phyloP scores from a whole-genome alignment of 352 stramenopile species.

The Globisporangium apiculatum region DNA sequence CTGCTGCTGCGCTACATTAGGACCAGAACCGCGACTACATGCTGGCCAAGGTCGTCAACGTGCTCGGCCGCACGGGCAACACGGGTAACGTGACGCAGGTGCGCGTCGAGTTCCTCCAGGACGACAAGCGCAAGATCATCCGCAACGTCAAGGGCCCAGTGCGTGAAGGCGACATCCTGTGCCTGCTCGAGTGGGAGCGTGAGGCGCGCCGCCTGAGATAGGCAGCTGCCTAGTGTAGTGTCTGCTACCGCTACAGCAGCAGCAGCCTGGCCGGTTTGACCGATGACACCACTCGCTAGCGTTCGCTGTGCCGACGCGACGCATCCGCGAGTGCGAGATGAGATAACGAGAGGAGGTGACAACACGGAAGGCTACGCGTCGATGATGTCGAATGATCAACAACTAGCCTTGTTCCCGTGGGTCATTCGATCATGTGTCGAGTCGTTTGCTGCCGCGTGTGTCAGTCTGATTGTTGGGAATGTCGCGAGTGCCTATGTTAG shows the following conservation, averaged over 20 bases:
- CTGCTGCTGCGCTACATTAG: constrained; percentile 16
- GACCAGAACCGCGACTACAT: constrained; percentile 91
- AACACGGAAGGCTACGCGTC: neutral
- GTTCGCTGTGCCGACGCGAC: neutral
- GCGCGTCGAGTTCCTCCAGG: constrained; percentile 99
- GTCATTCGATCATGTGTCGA: too few species aligned
- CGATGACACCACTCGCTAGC: neutral
- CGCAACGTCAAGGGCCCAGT: constrained; percentile 99
- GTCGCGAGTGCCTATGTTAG: too few species aligned
- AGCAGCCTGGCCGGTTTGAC: neutral
- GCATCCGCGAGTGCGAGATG: neutral
- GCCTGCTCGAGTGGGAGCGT: constrained; percentile 99
- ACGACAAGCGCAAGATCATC: constrained; percentile 98
- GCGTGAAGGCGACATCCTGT: constrained; percentile 98
- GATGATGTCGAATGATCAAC: neutral
- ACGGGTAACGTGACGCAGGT: constrained; percentile 99
- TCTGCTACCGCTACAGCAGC: neutral
- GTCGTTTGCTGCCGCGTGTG: too few species aligned
- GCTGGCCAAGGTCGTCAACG: constrained; percentile 97
- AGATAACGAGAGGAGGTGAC: neutral
- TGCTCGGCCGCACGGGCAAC: constrained; percentile 99
- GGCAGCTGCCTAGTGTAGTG: constrained; percentile 15
- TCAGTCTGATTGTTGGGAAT: too few species aligned
- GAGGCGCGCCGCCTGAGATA: constrained; percentile 98
- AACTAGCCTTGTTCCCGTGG: too few species aligned